Base-by-base conservation (phyloP, 2,329 filamentous ascomycete species). In the Cladosporium cucumerinum region DNA sequence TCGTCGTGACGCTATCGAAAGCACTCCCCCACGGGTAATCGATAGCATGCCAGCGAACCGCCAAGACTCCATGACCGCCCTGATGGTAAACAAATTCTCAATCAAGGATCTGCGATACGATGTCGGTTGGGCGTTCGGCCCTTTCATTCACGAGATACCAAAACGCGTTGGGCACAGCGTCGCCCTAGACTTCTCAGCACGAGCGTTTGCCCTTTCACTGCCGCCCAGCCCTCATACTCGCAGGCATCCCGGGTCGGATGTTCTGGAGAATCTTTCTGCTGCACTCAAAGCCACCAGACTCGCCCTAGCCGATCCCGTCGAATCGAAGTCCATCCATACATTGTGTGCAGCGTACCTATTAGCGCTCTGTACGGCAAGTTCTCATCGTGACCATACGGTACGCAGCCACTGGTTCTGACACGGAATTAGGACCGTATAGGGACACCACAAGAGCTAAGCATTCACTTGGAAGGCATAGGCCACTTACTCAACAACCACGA, bases 111-210 rank as follows among this genome's bases (percentile, higher is more conserved):
- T 55, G 34, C 34, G 64, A 46, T 67, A 57, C 64, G 49, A 57
- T 49, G 14, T 66, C 10, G 46, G 30, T 6, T 65, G 54, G 60
- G 60, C 60, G 12, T 68, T 67, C 21, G 67, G 67, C 18, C 46
- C 46, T 12, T 65, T 64, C 57, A 46, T 66, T 11, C 25, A 26
- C 26, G 58, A 65, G 14, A 60, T 67, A 14, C 65, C 62, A 1
- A 59, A 32, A 23, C 63, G 59, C 16, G 23, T 68, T 1, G 67
- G 65, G 14, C 49, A 21, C 28, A 68, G 65, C 57, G 28, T n/a
- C 5, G 65, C 67, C 2, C 63, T 68, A 8, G 65, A 67, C 36
- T 43, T 52, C 30, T 62, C 66, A 25, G 63, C 62, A 5, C 48
- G 26, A 25, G 39, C 65, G 5, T 28, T 66, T 7, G 49, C 18